phyloP scores from a whole-genome alignment of 345 rosid species.

The Eucalyptus grandis region DNA sequence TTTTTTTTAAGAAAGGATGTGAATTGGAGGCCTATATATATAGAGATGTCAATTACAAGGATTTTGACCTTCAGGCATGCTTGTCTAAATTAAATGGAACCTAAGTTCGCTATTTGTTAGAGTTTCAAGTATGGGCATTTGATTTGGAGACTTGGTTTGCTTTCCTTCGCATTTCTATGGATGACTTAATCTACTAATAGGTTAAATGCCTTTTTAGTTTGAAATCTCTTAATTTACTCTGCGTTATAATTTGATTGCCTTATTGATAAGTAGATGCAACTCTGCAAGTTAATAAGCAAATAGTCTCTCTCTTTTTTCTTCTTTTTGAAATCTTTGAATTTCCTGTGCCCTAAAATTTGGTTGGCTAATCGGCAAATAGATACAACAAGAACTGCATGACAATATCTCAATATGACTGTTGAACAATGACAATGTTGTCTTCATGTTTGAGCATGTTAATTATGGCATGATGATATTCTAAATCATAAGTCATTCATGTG shows the following conservation, averaged over 20 bases:
- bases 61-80: too few species aligned
- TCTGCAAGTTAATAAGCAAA: background rate
- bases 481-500: too few species aligned
- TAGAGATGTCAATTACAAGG: too few species aligned
- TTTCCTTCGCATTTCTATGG: too few species aligned
- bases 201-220: too few species aligned
- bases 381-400: background rate
- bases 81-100: too few species aligned
- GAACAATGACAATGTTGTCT: background rate
- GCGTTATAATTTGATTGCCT: background rate
- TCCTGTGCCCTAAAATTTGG: background rate
- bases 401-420: background rate
- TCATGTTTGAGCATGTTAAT: background rate
- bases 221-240: background rate
- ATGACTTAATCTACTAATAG: too few species aligned
- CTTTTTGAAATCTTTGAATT: background rate
- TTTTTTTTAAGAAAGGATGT: too few species aligned
- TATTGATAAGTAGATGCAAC: background rate
- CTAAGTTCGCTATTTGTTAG: too few species aligned
- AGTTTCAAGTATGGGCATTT: too few species aligned
- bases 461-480: background rate
- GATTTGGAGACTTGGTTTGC: too few species aligned
- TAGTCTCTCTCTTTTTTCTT: accelerated
- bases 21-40: too few species aligned
- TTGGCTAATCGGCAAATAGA: background rate